Percentiles rank a stretch among this genome's conserved stretches.
phyloP scores from a whole-genome alignment of 306 rosid species.

The Cucurbita ficifolia region DNA sequence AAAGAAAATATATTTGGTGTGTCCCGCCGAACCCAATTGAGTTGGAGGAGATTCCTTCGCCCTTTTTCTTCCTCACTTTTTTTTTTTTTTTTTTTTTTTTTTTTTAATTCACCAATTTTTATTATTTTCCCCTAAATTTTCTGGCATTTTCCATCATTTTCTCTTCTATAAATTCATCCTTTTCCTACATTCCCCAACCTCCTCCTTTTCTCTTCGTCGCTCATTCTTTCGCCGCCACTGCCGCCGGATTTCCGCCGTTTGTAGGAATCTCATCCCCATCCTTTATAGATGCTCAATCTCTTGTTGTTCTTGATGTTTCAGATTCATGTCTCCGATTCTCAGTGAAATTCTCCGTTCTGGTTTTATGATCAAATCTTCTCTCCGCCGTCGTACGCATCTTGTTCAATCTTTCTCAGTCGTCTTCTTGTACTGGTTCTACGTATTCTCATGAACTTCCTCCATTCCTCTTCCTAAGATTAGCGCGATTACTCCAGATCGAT shows the following conservation, averaged over 20 bases:
- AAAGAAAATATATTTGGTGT: background rate
- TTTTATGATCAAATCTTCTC: slow-evolving; percentile 62
- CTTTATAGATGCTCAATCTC: background rate
- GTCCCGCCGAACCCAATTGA: background rate
- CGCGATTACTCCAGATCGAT: background rate
- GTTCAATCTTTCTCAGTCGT: slow-evolving; percentile 92
- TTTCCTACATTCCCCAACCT: slow-evolving; percentile 6
- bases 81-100: background rate
- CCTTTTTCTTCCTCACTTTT: background rate
- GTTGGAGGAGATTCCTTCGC: slow-evolving; percentile 34
- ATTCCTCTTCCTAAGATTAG: background rate
- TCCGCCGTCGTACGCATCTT: slow-evolving; percentile 70
- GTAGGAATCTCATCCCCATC: background rate
- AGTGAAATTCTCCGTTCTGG: slow-evolving; percentile 92
- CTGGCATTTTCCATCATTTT: background rate
- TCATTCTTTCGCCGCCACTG: background rate
- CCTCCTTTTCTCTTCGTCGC: slow-evolving; percentile 5
- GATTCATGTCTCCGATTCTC: slow-evolving; percentile 82
- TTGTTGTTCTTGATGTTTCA: slow-evolving; percentile 38
- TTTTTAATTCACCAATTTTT: background rate
- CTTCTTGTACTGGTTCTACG: slow-evolving; percentile 91
- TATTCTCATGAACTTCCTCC: slow-evolving; percentile 37
- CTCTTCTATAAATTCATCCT: slow-evolving; percentile 34
- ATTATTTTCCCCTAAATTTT: background rate
- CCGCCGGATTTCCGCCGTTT: background rate